These are phyloP conservation scores for Glycyrrhiza uralensis DNA, from an alignment of 306 rosid genomes.

Conservation along the genomic window DNA sequence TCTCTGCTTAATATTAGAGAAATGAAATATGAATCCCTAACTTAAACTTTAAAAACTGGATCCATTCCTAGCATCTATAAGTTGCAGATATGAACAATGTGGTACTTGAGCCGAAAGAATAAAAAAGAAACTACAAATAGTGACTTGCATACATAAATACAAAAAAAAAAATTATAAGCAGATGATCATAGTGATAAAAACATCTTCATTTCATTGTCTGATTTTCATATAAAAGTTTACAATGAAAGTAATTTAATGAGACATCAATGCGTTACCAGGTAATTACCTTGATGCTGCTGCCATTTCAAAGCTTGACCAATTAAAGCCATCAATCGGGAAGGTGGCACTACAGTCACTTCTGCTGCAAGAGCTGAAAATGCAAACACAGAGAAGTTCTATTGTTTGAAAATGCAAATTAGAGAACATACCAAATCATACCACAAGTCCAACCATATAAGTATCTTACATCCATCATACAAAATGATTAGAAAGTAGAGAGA, in stretches of 20 bases:
- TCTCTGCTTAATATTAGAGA: not conserved
- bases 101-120: slow-evolving; percentile 6
- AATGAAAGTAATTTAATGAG: not conserved
- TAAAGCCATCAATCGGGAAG: slow-evolving; percentile 94
- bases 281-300: slow-evolving; percentile 97
- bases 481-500: not conserved
- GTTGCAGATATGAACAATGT: slow-evolving; percentile 14
- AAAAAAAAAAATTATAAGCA: not conserved
- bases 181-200: not conserved
- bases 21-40: not conserved
- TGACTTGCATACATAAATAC: not conserved
- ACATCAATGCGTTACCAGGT: not conserved
- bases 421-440: not conserved
- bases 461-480: not conserved
- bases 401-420: not conserved
- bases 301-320: slow-evolving; percentile 97
- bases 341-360: slow-evolving; percentile 96
- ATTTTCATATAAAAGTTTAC: not conserved
- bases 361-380: slow-evolving; percentile 77
- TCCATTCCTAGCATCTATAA: slow-evolving; percentile 9
- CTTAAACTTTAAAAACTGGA: not conserved
- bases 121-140: slow-evolving; percentile 7
- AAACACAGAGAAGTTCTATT: slow-evolving; percentile 9
- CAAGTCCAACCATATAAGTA: not conserved
- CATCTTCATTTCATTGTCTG: too few species aligned